phyloP scores from a whole-genome alignment of 208 protist species.

The Leishmania lainsoni region DNA sequence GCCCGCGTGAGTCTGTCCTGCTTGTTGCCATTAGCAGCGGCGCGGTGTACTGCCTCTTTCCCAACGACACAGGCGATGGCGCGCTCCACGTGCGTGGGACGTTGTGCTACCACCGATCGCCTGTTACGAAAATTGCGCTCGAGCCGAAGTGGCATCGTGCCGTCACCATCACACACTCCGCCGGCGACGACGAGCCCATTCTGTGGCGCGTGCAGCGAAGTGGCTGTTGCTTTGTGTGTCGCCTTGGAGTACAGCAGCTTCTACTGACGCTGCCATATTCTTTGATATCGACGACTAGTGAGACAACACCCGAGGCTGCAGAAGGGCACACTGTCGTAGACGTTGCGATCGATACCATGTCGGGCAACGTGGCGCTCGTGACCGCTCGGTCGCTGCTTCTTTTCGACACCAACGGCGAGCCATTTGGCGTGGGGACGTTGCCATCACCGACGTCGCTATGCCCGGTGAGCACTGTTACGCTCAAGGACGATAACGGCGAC shows the following conservation, averaged over 20 bases:
- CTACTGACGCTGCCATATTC: constrained; percentile 20
- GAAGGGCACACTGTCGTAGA: constrained; percentile 38
- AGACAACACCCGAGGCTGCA: constrained; percentile 12
- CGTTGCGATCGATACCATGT: constrained; percentile 46
- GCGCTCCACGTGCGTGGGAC: constrained; percentile 45
- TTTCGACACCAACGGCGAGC: constrained; percentile 78
- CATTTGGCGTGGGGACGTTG: constrained; percentile 58
- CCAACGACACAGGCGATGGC: constrained; percentile 31
- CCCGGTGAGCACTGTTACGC: constrained; percentile 22
- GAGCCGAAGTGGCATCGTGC: constrained; percentile 43
- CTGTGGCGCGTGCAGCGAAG: constrained; percentile 80
- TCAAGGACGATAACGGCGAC: constrained; percentile 65
- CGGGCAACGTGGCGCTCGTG: constrained; percentile 48
- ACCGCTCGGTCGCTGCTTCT: constrained; percentile 68
- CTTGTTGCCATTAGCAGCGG: constrained; percentile 64
- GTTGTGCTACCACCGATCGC: constrained; percentile 65
- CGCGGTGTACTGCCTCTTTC: constrained; percentile 72
- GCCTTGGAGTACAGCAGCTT: constrained; percentile 34
- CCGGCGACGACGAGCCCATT: constrained; percentile 56
- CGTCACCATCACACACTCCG: constrained; percentile 57
- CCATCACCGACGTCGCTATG: constrained; percentile 23
- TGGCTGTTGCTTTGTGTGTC: constrained; percentile 42
- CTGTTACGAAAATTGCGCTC: constrained; percentile 62
- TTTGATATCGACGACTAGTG: not conserved
- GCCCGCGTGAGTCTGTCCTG: constrained; percentile 67